Base-by-base conservation (phyloP, 768 basidiomycete genomes). In the Russula earlei region DNA sequence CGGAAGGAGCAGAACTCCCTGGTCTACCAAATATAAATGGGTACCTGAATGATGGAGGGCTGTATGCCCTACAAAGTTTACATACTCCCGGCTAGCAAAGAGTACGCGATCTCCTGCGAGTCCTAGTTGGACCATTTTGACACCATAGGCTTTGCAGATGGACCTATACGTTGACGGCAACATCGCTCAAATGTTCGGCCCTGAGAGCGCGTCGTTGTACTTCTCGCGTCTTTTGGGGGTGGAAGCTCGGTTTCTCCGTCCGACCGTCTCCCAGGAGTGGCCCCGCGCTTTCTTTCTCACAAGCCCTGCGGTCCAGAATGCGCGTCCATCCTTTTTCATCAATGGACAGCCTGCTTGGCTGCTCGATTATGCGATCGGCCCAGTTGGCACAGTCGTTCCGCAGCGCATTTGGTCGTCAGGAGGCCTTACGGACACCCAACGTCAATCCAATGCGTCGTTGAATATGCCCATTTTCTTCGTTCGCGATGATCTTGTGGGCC, bases 381-480 rank as follows among this genome's bases (percentile, higher is more conserved):
- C 15, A 4, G 40, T 2, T 15, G 56, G 56, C 5, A 58, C 56
- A 0, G 24, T 53, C 37, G 51, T 58, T 27, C 51, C 40, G 20
- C 56, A 58, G 40, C 51, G 40, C 15, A 53, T 53, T 6, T 58
- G 56, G 56, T 19, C 40, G 4, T 37, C 56, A 1, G 45, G 22
- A 2, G 31, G 53, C 40, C 17, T 31, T 24, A 4, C 8, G 2
- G 55, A 56, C 1, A 20, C 15, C 24, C 46, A 19, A 11, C 56
- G 56, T 14, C 25, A 42, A 1, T 14, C 17, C 20, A 33, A 48
- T 4, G 34, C 14, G 20, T 27, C 22, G 1, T 3, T 58, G 24
- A 48, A 58, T 6, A 42, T 58, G 52, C 56, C 56, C 1, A 43
- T 58, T 2, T 58, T 53, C 33, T 53, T 58, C 19, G 31, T 46